Evolutionary conservation across 176 grass and related monocot genomes (phyloP).

Genomic region (Avena insularis): DNA sequence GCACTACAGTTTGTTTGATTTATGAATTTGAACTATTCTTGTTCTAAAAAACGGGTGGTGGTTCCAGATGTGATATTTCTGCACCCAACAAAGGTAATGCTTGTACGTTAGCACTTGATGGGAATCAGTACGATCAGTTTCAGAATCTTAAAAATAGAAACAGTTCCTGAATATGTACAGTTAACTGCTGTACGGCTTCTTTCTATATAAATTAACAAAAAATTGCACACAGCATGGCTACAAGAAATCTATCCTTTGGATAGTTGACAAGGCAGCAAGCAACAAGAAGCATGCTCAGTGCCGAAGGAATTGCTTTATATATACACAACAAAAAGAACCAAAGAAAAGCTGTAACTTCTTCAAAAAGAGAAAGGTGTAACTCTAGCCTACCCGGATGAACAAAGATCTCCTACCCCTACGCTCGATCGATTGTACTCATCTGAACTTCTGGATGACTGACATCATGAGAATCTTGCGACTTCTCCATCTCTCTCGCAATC

Average conservation of each 20-base stretch:
- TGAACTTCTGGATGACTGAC: constrained; percentile 61
- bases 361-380: constrained; percentile 38
- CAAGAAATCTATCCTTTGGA: constrained; percentile 78
- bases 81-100: neutral
- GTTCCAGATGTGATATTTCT: constrained; percentile 4
- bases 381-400: constrained; percentile 50
- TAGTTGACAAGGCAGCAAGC: constrained; percentile 58
- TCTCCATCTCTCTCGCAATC: constrained; percentile 91
- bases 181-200: constrained; percentile 55
- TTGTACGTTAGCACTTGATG: neutral
- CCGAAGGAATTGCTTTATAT: constrained; percentile 89
- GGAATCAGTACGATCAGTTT: constrained; percentile 20
- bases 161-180: constrained; percentile 42
- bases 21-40: neutral
- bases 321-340: constrained; percentile 63
- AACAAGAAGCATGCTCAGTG: constrained; percentile 56
- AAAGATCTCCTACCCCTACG: constrained; percentile 55
- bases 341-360: constrained; percentile 37
- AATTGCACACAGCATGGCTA: constrained; percentile 62
- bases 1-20: neutral
- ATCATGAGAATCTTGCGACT: constrained; percentile 53
- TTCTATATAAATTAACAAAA: constrained; percentile 68
- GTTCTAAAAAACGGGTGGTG: neutral
- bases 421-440: constrained; percentile 65
- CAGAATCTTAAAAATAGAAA: neutral